Evolutionary conservation across 2,329 filamentous ascomycete genomes (phyloP).

Genomic region (Talaromyces sp.): DNA sequence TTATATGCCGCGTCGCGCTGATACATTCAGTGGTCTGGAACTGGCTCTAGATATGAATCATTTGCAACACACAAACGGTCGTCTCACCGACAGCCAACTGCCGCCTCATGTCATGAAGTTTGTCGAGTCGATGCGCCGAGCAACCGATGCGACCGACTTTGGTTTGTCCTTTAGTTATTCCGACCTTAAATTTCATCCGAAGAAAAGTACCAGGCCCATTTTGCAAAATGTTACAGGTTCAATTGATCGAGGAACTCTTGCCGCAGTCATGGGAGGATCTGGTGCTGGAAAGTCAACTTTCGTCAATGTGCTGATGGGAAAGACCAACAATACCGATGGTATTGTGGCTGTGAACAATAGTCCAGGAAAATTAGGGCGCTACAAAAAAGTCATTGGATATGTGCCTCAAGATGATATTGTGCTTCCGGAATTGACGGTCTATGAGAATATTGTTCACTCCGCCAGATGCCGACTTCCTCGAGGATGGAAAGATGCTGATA

Average conservation of each 20-base stretch:
- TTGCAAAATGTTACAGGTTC: constrained; percentile 10
- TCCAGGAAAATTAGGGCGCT: neutral
- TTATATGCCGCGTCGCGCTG: constrained; percentile 5
- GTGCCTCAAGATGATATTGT: constrained; percentile 62
- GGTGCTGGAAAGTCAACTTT: constrained; percentile 12
- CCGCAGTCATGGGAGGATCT: constrained; percentile 12
- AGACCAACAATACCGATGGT: constrained; percentile 13
- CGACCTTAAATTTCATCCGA: constrained; percentile 10
- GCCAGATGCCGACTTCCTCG: constrained; percentile 54
- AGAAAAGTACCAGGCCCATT: neutral
- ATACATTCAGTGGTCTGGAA: constrained; percentile 11
- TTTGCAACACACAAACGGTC: neutral
- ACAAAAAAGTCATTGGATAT: constrained; percentile 49
- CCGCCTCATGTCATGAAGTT: constrained; percentile 5
- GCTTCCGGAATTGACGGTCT: constrained; percentile 58
- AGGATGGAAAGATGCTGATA: constrained; percentile 50
- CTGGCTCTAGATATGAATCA: neutral
- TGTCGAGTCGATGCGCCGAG: constrained; percentile 13
- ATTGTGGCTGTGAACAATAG: constrained; percentile 13
- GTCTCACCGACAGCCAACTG: neutral
- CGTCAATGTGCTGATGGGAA: constrained; percentile 15
- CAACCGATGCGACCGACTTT: constrained; percentile 8
- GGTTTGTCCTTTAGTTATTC: constrained; percentile 11
- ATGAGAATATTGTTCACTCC: constrained; percentile 61
- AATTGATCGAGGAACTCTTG: constrained; percentile 12